A percentile compares a stretch with the other conserved stretches of the same genome.
Conservation (phyloP, 2,329 filamentous ascomycete genomes). For the Fusarium virguliforme region DNA sequence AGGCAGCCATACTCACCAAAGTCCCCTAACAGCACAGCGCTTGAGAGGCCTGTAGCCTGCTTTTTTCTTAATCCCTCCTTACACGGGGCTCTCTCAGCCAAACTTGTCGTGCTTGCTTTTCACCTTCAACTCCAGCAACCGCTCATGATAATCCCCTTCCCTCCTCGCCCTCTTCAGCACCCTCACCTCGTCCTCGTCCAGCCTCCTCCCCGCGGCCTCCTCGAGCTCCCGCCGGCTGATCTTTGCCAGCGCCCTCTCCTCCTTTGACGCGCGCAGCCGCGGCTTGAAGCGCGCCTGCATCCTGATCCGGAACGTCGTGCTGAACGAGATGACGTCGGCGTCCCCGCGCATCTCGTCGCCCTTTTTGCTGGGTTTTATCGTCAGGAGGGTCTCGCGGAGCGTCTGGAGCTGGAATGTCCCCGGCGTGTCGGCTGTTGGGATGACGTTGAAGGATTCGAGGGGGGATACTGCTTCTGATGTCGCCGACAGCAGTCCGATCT, state of each 20-base stretch:
- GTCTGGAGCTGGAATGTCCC: conserved; percentile 84
- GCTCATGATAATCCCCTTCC: conserved; percentile 93
- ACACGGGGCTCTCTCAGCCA: conserved; percentile 47
- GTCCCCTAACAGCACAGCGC: background rate
- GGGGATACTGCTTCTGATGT: conserved; percentile 85
- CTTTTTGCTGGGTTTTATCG: conserved; percentile 70
- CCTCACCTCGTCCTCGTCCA: conserved; percentile 90
- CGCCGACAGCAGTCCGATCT: conserved; percentile 83
- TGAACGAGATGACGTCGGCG: conserved; percentile 76
- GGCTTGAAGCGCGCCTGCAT: conserved; percentile 98
- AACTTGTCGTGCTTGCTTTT: conserved; percentile 96
- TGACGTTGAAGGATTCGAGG: conserved; percentile 84
- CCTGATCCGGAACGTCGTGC: conserved; percentile 83
- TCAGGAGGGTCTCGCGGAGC: conserved; percentile 78
- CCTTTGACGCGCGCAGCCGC: conserved; percentile 82
- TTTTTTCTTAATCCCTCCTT: background rate
- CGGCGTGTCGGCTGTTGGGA: conserved; percentile 75
- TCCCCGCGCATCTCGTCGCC: conserved; percentile 84
- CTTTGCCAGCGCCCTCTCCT: conserved; percentile 87
- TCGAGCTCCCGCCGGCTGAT: conserved; percentile 90
- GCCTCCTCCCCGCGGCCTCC: conserved; percentile 79
- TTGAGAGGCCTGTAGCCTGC: background rate
- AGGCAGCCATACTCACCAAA: conserved; percentile 18
- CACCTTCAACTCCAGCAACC: conserved; percentile 86
- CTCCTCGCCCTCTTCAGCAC: conserved; percentile 85